Percentiles rank a stretch among this genome's conserved stretches.
phyloP scores from a whole-genome alignment of 805 yeast species.

The Candida qinlingensis region DNA sequence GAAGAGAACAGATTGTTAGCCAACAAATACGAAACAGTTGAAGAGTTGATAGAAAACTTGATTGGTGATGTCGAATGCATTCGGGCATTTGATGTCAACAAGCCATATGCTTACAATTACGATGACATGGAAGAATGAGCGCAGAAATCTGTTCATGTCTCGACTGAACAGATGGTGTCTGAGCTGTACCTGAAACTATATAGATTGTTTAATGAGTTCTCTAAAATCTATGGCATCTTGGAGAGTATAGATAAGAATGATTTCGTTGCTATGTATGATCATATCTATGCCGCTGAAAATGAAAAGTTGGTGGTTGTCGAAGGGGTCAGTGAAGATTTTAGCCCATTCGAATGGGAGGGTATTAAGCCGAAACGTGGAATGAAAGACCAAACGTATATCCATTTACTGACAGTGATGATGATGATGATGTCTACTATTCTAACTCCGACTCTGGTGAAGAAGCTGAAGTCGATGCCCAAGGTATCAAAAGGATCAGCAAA shows the following conservation, averaged over 20 bases:
- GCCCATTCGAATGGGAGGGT: neutral
- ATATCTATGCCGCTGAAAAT: slow-evolving; percentile 6
- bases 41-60: slow-evolving; percentile 5
- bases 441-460: neutral
- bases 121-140: slow-evolving; percentile 2
- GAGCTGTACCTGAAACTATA: slow-evolving; percentile 6
- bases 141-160: neutral
- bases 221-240: slow-evolving; percentile 13
- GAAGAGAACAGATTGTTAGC: neutral
- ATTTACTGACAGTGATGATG: slow-evolving; percentile 7
- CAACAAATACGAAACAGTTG: slow-evolving; percentile 1
- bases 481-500: slow-evolving; percentile 6
- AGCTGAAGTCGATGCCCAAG: slow-evolving; percentile 6
- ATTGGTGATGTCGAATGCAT: slow-evolving; percentile 10
- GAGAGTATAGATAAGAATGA: slow-evolving; percentile 15
- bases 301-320: neutral
- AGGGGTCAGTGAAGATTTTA: neutral
- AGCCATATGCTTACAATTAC: slow-evolving; percentile 2
- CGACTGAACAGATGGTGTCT: slow-evolving; percentile 4
- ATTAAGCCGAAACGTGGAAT: neutral
- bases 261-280: slow-evolving; percentile 15
- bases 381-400: slow-evolving; percentile 5
- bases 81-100: slow-evolving; percentile 1
- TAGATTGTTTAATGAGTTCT: slow-evolving; percentile 7
- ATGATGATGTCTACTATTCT: neutral